Evolutionary conservation across 2,329 filamentous ascomycete species (phyloP).

Genomic region (Cordyceps pruinosa): DNA sequence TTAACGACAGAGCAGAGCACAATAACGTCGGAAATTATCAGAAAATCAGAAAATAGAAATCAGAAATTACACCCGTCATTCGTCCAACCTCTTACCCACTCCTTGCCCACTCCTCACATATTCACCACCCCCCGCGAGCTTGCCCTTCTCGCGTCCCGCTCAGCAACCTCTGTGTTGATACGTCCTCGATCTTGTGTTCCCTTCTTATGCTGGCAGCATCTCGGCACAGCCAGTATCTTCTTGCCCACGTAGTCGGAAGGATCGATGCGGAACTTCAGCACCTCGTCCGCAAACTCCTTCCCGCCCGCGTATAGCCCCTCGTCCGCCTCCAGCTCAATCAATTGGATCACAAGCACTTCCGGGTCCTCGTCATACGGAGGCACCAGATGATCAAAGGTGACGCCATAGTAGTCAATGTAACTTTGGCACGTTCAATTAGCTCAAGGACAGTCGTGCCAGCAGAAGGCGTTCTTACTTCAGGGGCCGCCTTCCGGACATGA

Average conservation of each 20-base stretch:
- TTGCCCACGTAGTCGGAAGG: not conserved
- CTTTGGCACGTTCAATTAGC: not conserved
- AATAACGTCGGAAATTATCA: too few relatives aligned
- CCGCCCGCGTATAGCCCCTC: slow-evolving; percentile 27
- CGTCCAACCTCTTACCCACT: too few relatives aligned
- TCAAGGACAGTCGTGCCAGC: too few relatives aligned
- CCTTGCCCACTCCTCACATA: too few relatives aligned
- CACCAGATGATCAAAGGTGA: slow-evolving; percentile 36
- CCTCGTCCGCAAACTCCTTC: not conserved
- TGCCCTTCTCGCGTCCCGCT: too few relatives aligned
- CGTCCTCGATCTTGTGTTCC: not conserved
- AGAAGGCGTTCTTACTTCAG: not conserved
- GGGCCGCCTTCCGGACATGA: not conserved
- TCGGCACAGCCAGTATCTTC: not conserved
- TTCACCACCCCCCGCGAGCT: too few relatives aligned
- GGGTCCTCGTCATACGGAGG: slow-evolving; percentile 27
- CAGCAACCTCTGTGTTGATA: not conserved
- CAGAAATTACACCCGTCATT: too few relatives aligned
- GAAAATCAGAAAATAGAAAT: too few relatives aligned
- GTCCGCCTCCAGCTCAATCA: slow-evolving; percentile 31
- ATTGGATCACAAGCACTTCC: slow-evolving; percentile 36
- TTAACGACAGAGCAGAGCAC: too few relatives aligned
- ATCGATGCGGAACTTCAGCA: not conserved
- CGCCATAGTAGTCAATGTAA: slow-evolving; percentile 29
- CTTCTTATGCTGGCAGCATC: not conserved